These are phyloP conservation scores for Penicillium goetzii DNA, from an alignment of 495 filamentous ascomycete species.

Conservation along the genomic window DNA sequence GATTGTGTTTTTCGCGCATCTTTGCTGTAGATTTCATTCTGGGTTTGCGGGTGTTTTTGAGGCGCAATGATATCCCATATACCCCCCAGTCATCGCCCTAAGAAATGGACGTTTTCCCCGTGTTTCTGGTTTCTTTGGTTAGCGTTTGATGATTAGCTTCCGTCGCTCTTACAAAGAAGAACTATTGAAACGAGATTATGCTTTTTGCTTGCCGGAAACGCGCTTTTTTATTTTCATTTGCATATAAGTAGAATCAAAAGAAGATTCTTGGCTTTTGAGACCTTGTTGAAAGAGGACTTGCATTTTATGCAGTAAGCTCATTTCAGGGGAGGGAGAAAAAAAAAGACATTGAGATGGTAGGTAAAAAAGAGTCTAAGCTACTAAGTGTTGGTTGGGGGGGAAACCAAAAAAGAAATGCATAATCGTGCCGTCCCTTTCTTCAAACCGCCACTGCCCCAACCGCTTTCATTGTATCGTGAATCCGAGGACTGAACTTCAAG, in stretches of 20 bases:
- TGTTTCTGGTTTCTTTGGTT: background rate
- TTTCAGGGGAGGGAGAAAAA: slow-evolving; percentile 27
- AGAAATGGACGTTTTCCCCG: background rate
- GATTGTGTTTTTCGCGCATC: background rate
- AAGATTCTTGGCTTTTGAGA: slow-evolving; percentile 11
- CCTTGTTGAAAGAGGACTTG: slow-evolving; percentile 30
- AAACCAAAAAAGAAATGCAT: slow-evolving; percentile 44
- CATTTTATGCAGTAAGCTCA: slow-evolving; percentile 25
- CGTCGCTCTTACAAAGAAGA: background rate
- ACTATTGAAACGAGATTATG: background rate
- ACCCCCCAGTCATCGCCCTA: background rate
- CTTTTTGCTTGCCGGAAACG: background rate
- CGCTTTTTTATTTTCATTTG: slow-evolving; percentile 5
- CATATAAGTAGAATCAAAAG: slow-evolving; percentile 11
- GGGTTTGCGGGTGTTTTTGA: background rate
- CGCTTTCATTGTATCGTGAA: slow-evolving; percentile 52
- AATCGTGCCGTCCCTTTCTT: slow-evolving; percentile 45
- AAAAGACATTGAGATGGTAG: slow-evolving; percentile 42
- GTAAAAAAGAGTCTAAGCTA: slow-evolving; percentile 46
- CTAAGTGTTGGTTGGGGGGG: slow-evolving; percentile 36
- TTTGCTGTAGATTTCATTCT: background rate
- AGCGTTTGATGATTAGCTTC: background rate
- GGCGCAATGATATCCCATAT: background rate
- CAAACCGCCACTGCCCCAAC: slow-evolving; percentile 43
- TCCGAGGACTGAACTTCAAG: slow-evolving; percentile 29